Conservation (phyloP, 331 rosid genomes). For the Spiraea crenata region DNA sequence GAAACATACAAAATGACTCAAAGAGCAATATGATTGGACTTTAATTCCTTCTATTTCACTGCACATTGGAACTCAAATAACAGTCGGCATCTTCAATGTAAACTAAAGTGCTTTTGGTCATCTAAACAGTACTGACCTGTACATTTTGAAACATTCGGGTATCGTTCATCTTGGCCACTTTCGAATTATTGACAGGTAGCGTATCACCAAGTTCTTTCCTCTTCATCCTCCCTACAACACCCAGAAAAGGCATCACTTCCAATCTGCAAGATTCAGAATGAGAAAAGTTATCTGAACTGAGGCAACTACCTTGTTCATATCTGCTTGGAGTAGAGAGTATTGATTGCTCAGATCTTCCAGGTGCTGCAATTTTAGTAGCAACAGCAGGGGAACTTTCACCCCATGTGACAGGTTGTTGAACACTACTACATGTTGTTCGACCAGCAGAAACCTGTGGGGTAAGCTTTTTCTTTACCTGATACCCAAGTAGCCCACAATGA, state of each 20-base stretch:
- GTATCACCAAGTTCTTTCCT: conserved; percentile 43
- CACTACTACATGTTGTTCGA: conserved; percentile 19
- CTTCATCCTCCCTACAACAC: conserved; percentile 39
- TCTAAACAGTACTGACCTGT: conserved; percentile 41
- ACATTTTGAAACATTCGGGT: conserved; percentile 19
- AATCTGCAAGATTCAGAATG: not conserved
- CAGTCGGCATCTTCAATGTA: not conserved
- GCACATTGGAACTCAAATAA: not conserved
- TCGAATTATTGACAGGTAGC: conserved; percentile 24
- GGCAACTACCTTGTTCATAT: conserved; percentile 44
- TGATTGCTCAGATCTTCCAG: conserved; percentile 26
- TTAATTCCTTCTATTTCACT: not conserved
- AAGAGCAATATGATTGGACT: not conserved
- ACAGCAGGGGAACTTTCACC: conserved; percentile 22
- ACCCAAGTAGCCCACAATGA: conserved; percentile 68
- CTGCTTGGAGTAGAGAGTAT: conserved; percentile 28
- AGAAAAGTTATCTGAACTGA: conserved; percentile 19
- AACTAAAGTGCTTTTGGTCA: not conserved
- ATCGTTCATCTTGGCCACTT: conserved; percentile 25
- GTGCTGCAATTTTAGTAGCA: conserved; percentile 19
- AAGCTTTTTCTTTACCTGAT: conserved; percentile 40
- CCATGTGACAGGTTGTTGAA: conserved; percentile 26
- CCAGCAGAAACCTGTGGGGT: conserved; percentile 18
- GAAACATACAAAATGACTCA: not conserved
- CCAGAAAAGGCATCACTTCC: conserved; percentile 12